A percentile compares a stretch with the other conserved stretches of the same genome.
Evolutionary conservation across 108 stramenopile species (phyloP).

Genomic region (Fistulifera pelliculosa): DNA sequence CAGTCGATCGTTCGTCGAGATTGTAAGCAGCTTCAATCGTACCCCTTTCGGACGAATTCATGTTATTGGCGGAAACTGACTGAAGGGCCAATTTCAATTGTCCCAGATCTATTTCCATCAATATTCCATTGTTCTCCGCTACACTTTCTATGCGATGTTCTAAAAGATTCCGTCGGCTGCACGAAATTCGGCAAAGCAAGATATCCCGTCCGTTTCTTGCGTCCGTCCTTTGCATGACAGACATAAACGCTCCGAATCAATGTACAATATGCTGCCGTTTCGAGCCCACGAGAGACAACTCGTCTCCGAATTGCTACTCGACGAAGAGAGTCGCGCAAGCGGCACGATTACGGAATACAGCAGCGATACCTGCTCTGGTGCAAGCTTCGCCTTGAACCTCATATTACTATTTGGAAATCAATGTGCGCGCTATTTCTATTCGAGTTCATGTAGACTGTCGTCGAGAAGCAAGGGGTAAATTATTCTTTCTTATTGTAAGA

Average conservation of each 20-base stretch:
- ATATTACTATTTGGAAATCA: slow-evolving; percentile 18
- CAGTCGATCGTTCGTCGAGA: background rate
- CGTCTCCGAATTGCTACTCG: slow-evolving; percentile 10
- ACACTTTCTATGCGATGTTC: slow-evolving; percentile 75
- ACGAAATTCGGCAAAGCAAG: slow-evolving; percentile 70
- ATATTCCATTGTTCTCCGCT: slow-evolving; percentile 74
- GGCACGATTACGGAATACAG: slow-evolving; percentile 55
- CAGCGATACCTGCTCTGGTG: slow-evolving; percentile 60
- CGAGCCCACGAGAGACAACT: slow-evolving; percentile 5
- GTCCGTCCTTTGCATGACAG: slow-evolving; percentile 35
- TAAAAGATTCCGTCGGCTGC: slow-evolving; percentile 54
- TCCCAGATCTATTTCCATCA: slow-evolving; percentile 74
- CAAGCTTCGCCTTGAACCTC: slow-evolving; percentile 81
- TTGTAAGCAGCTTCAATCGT: background rate
- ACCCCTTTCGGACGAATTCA: background rate
- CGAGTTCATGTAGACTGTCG: too few relatives aligned
- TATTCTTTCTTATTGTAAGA: too few relatives aligned
- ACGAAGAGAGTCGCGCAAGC: slow-evolving; percentile 35
- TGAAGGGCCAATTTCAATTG: slow-evolving; percentile 66
- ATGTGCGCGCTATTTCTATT: too few relatives aligned
- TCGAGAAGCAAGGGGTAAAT: too few relatives aligned
- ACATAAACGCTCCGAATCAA: slow-evolving; percentile 55
- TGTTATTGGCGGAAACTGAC: slow-evolving; percentile 29
- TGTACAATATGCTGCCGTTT: slow-evolving; percentile 53
- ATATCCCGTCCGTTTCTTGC: slow-evolving; percentile 50